Conservation (phyloP, 257 asterid species). For the Fraxinus americana region DNA sequence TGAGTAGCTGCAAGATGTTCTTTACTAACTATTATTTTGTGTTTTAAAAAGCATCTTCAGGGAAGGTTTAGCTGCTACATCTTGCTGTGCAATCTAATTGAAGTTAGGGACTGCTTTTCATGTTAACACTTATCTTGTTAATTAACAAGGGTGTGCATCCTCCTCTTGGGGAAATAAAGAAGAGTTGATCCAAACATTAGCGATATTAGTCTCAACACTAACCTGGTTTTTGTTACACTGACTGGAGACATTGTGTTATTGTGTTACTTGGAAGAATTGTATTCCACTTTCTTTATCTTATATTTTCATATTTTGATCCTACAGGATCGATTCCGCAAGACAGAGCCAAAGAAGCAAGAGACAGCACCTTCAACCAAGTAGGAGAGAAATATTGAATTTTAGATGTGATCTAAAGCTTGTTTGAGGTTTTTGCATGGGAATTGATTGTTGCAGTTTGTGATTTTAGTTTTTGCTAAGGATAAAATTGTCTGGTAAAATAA, state of each 20-base stretch:
- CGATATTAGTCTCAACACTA: background rate
- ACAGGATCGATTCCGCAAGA: conserved; percentile 57
- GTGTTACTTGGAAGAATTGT: background rate
- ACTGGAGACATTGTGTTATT: background rate
- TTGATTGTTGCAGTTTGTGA: conserved; percentile 10
- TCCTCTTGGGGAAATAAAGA: conserved; percentile 5
- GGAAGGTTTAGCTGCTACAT: background rate
- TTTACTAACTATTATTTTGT: background rate
- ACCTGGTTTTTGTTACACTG: background rate
- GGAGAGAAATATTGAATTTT: conserved; percentile 18
- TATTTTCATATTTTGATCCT: conserved; percentile 6
- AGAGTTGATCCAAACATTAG: background rate
- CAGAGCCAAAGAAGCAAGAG: conserved; percentile 47
- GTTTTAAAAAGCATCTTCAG: background rate
- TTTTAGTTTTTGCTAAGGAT: background rate
- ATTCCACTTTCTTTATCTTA: background rate
- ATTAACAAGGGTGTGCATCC: background rate
- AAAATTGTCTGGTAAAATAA: conserved; percentile 32
- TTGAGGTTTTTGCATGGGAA: conserved; percentile 17
- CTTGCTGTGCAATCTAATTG: background rate
- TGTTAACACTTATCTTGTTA: background rate
- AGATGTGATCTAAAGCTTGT: conserved; percentile 10
- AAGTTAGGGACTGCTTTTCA: background rate
- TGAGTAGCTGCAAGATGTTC: background rate
- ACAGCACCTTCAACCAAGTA: conserved; percentile 42